These are phyloP conservation scores for Russula foetens DNA, from an alignment of 768 basidiomycete genomes.

Conservation along the genomic window DNA sequence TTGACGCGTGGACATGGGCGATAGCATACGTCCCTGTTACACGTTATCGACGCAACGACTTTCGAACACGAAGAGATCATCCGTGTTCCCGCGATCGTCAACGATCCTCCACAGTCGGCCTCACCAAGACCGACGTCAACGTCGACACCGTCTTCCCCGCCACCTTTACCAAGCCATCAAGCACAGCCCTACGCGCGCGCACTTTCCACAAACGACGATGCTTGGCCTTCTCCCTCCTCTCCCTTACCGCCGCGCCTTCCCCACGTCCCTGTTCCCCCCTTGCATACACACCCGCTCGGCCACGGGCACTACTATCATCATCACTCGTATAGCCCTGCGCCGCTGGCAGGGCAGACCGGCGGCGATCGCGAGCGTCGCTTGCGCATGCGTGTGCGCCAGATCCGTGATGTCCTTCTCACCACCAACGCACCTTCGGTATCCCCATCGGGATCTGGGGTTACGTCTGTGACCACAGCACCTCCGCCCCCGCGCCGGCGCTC, in stretches of 20 bases:
- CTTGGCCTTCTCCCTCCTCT: background rate
- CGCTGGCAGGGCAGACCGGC: background rate
- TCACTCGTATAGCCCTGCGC: background rate
- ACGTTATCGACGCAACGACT: constrained; percentile 80
- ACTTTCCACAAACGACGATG: background rate
- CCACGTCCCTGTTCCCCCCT: constrained; percentile 1
- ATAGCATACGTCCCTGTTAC: constrained; percentile 75
- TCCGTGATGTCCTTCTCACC: constrained; percentile 2
- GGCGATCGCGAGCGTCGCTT: constrained; percentile 1
- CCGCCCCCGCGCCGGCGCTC: constrained; percentile 1
- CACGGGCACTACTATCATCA: constrained; percentile 15
- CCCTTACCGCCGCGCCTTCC: background rate
- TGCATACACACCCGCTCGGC: constrained; percentile 3
- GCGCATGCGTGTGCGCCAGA: constrained; percentile 8
- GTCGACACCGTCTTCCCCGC: constrained; percentile 1
- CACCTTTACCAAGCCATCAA: background rate
- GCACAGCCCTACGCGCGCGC: constrained; percentile 8
- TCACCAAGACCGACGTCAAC: constrained; percentile 15
- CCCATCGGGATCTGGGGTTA: background rate
- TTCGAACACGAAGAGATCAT: constrained; percentile 72
- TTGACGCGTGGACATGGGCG: background rate
- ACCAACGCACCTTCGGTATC: background rate
- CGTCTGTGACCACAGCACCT: background rate
- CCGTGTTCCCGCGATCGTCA: constrained; percentile 40
- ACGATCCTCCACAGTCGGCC: constrained; percentile 15